phyloP scores from a whole-genome alignment of 2,329 filamentous ascomycete genomes.

The Penicillium freii region DNA sequence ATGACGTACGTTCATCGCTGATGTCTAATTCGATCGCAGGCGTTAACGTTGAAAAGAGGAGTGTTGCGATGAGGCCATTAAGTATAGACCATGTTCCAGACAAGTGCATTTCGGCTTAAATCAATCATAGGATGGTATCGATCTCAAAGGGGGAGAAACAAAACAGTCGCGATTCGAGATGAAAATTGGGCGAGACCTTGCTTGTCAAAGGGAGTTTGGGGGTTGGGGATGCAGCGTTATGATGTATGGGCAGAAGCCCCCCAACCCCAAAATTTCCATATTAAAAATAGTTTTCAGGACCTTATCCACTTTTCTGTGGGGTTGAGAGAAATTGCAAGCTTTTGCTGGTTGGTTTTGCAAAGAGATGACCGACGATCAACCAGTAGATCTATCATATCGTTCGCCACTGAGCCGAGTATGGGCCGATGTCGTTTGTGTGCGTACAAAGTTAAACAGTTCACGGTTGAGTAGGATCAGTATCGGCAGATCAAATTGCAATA shows the following conservation, averaged over 20 bases:
- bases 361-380: conserved; percentile 4
- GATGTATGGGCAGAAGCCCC: conserved; percentile 3
- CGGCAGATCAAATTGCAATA: background rate
- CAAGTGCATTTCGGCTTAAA: conserved; percentile 5
- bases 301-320: conserved; percentile 8
- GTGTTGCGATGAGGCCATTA: conserved; percentile 5
- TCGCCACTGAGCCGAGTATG: conserved; percentile 1
- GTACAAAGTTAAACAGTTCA: background rate
- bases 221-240: conserved; percentile 3
- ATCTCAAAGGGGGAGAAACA: background rate
- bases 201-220: conserved; percentile 1
- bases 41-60: conserved; percentile 5
- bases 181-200: background rate
- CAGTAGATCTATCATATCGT: conserved; percentile 2
- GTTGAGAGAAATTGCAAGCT: conserved; percentile 6
- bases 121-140: conserved; percentile 7
- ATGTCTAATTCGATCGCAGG: conserved; percentile 25
- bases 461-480: background rate
- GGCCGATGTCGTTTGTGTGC: background rate
- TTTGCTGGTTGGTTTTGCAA: conserved; percentile 1
- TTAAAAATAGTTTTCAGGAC: conserved; percentile 13
- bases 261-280: background rate
- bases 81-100: conserved; percentile 10
- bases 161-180: background rate
- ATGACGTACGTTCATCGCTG: conserved; percentile 22